A percentile compares a stretch with the other conserved stretches of the same genome.
phyloP scores from a whole-genome alignment of 129 eudicot species.

The Dittrichia graveolens region DNA sequence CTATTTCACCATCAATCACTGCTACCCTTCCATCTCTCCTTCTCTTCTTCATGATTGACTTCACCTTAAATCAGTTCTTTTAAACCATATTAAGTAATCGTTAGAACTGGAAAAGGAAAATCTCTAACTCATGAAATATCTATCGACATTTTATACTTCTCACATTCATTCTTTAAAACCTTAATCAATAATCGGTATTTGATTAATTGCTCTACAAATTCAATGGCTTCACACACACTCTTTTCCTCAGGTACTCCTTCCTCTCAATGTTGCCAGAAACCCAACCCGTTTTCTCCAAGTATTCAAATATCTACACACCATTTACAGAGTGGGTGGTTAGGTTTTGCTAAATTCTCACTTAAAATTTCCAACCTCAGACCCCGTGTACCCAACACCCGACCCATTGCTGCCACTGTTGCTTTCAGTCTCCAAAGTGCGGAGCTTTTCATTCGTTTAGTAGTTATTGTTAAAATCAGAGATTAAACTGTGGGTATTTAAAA shows the following conservation, averaged over 20 bases:
- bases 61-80: too few relatives aligned
- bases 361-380: conserved; percentile 35
- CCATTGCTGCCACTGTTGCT: conserved; percentile 44
- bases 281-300: conserved; percentile 40
- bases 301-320: conserved; percentile 25
- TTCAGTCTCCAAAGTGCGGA: conserved; percentile 81
- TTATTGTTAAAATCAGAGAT: not conserved
- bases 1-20: too few relatives aligned
- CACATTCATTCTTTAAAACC: too few relatives aligned
- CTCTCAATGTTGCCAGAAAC: conserved; percentile 25
- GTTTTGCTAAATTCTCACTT: conserved; percentile 38
- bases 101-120: too few relatives aligned
- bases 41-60: too few relatives aligned
- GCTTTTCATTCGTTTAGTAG: conserved; percentile 14
- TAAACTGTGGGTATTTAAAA: conserved; percentile 4
- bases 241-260: conserved; percentile 38
- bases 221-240: conserved; percentile 60
- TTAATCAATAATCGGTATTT: too few relatives aligned
- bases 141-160: too few relatives aligned
- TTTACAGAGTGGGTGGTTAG: conserved; percentile 51
- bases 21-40: too few relatives aligned
- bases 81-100: too few relatives aligned
- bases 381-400: conserved; percentile 32
- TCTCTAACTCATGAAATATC: too few relatives aligned
- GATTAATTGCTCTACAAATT: too few relatives aligned